A percentile compares a stretch with the other conserved stretches of the same genome.
These are phyloP conservation scores for Candida dendrica DNA, from an alignment of 805 yeast genomes.

Conservation along the genomic window DNA sequence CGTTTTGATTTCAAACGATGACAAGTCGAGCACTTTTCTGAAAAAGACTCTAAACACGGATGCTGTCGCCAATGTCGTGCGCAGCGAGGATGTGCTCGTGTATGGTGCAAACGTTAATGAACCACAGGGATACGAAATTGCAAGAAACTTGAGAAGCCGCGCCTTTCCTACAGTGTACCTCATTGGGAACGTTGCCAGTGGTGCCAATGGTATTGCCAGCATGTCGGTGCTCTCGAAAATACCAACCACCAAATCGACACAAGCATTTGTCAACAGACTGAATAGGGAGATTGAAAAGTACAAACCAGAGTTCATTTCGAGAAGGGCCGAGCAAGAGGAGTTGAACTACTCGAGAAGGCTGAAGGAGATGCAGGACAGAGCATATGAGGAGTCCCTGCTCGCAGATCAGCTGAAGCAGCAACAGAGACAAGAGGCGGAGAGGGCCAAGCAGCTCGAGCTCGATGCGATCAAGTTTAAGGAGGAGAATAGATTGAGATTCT, in stretches of 20 bases:
- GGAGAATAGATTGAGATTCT: constrained; percentile 7
- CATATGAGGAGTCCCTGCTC: constrained; percentile 53
- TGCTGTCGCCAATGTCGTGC: constrained; percentile 30
- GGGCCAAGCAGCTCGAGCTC: constrained; percentile 12
- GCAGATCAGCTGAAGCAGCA: constrained; percentile 49
- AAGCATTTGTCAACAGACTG: constrained; percentile 28
- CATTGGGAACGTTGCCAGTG: constrained; percentile 51
- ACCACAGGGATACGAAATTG: constrained; percentile 62
- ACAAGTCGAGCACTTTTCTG: constrained; percentile 31
- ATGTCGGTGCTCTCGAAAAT: constrained; percentile 27
- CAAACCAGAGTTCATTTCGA: constrained; percentile 53
- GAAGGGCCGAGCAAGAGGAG: constrained; percentile 55
- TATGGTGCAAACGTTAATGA: constrained; percentile 61
- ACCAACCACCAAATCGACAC: constrained; percentile 19
- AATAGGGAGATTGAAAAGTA: constrained; percentile 42
- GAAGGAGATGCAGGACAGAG: constrained; percentile 58
- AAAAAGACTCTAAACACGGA: constrained; percentile 39
- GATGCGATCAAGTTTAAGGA: constrained; percentile 4
- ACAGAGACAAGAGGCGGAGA: constrained; percentile 28
- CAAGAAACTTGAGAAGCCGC: constrained; percentile 43
- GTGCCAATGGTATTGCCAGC: constrained; percentile 24
- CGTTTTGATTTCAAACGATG: constrained; percentile 13
- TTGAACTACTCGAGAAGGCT: constrained; percentile 49
- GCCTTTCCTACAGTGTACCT: constrained; percentile 48
- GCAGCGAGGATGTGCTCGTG: constrained; percentile 39